Base-by-base conservation (phyloP, 2,329 filamentous ascomycete species). In the Aspergillus sp. region DNA sequence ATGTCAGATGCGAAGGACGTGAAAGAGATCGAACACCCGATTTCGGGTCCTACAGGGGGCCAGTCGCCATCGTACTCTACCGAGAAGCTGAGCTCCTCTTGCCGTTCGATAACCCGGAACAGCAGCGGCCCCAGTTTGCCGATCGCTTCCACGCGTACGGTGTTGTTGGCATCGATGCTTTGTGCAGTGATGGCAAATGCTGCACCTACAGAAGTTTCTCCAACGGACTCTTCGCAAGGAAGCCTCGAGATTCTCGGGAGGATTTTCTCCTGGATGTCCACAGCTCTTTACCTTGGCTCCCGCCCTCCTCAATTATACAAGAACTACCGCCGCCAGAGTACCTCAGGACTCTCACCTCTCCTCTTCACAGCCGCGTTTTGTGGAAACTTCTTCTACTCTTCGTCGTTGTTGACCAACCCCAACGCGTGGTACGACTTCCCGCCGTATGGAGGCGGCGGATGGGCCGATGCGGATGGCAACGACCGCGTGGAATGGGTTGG, bases 351-450 rank as follows among this genome's bases (percentile, higher is more conserved):
- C 8, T 83, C 79, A 0, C 83, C 84, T 0, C 70, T 82, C 0
- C 77, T 88, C 45, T 88, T 88, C 71, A 73, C 81, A 36, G 85
- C 85, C 4, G 85, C 85, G 3, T 88, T 88, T 65, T 81, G 80
- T 61, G 85, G 85, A 2, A 88, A 88, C 62, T 70, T 86, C 40
- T 87, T 86, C 73, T 88, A 88, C 72, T 84, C 82, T 9, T 68
- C 74, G 24, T 85, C 83, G 0, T 71, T 88, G 3, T 67, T 84
- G 32, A 79, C 83, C 2, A 87, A 87, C 62, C 85, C 85, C 2
- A 80, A 80, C 55, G 84, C 80, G 7, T 87, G 84, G 85, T 67
- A 66, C 45, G 75, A 82, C 57, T 82, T 79, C 49, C 72, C 73
- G 0, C 71, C 84, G 0, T 77, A 84, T 60, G 82, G 83, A 19